A percentile compares a stretch with the other conserved stretches of the same genome.
phyloP scores from a whole-genome alignment of 1,284 basidiomycete species.

The Porodaedalea pini region DNA sequence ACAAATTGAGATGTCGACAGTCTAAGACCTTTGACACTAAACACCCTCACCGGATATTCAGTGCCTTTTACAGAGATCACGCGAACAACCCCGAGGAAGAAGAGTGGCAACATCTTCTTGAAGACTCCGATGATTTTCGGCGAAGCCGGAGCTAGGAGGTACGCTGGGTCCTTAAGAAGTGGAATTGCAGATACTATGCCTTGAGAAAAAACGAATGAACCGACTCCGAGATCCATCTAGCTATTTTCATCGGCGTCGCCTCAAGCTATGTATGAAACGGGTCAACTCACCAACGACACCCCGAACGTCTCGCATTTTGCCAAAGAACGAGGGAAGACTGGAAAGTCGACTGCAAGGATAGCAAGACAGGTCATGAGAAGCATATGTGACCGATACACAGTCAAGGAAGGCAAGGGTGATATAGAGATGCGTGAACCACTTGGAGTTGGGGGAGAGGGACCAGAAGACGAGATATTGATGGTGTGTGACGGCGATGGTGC shows the following conservation, averaged over 20 bases:
- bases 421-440: constrained; percentile 24
- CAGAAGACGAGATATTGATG: constrained; percentile 8
- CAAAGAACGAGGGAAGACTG: constrained; percentile 81
- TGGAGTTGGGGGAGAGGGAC: constrained; percentile 12
- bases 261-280: not conserved
- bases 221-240: constrained; percentile 97
- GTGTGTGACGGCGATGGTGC: constrained; percentile 27
- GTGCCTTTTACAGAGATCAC: constrained; percentile 88
- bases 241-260: constrained; percentile 4
- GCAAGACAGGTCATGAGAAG: constrained; percentile 88
- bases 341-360: constrained; percentile 96
- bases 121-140: constrained; percentile 50
- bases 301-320: constrained; percentile 96
- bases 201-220: constrained; percentile 93
- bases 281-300: constrained; percentile 72
- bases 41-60: constrained; percentile 90
- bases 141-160: constrained; percentile 46
- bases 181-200: constrained; percentile 86
- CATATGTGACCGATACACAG: constrained; percentile 92
- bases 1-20: constrained; percentile 1
- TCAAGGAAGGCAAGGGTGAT: constrained; percentile 65
- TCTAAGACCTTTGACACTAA: no score
- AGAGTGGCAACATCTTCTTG: constrained; percentile 64
- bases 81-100: constrained; percentile 73
- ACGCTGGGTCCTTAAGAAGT: constrained; percentile 56